Percentiles rank a stretch among this genome's conserved stretches.
phyloP scores from a whole-genome alignment of 306 rosid genomes.

The Cyamopsis tetragonoloba region DNA sequence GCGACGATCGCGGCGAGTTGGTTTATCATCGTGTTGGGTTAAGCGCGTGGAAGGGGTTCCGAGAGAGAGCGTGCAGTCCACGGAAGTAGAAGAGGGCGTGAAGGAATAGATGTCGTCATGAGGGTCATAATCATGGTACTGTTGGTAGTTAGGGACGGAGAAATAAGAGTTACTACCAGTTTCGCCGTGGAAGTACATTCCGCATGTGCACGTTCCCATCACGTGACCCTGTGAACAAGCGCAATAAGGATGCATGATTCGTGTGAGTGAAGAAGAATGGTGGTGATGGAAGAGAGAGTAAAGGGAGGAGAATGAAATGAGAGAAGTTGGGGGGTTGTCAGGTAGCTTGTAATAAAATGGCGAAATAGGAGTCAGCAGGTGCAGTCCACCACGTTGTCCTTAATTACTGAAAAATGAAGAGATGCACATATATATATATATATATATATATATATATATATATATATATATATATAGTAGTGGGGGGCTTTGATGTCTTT shows the following conservation, averaged over 20 bases:
- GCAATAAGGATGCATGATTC: slow-evolving; percentile 67
- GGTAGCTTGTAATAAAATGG: no score
- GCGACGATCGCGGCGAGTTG: slow-evolving; percentile 28
- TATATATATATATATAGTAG: no score
- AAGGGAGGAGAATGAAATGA: slow-evolving; percentile 28
- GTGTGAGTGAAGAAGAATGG: no score
- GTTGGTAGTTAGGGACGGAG: slow-evolving; percentile 54
- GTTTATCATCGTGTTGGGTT: slow-evolving; percentile 38
- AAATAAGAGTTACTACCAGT: slow-evolving; percentile 57
- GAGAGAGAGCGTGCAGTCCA: slow-evolving; percentile 90
- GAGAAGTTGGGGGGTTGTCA: no score
- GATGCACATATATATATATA: no score
- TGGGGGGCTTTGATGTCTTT: no score
- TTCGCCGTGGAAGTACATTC: slow-evolving; percentile 48
- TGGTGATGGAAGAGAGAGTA: no score
- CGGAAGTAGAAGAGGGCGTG: slow-evolving; percentile 51
- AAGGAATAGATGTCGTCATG: slow-evolving; percentile 37
- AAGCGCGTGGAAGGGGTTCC: slow-evolving; percentile 86
- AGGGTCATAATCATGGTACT: slow-evolving; percentile 19
- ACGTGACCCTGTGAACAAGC: slow-evolving; percentile 52
- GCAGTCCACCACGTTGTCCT: no score
- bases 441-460: no score
- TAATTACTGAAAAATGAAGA: no score
- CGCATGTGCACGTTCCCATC: slow-evolving; percentile 71
- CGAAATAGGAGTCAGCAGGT: no score